These are phyloP conservation scores for Yamadazyma oceani DNA, from an alignment of 1,139 yeast genomes.

Conservation along the genomic window DNA sequence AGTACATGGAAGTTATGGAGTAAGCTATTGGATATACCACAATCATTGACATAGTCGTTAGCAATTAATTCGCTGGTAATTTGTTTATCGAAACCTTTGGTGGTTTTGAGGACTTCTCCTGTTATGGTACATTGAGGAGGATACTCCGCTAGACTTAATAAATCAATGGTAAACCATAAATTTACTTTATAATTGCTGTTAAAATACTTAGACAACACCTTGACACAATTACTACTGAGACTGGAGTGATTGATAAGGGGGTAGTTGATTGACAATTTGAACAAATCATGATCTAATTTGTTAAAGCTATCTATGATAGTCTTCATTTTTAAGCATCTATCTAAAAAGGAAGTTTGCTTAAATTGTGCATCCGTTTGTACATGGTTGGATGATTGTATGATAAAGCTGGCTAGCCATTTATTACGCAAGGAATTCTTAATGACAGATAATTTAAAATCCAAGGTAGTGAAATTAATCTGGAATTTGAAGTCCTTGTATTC, in stretches of 20 bases:
- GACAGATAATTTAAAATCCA: conserved; percentile 4
- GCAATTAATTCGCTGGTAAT: conserved; percentile 1
- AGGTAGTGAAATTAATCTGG: conserved; percentile 4
- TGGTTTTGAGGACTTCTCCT: not conserved
- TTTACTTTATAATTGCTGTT: conserved; percentile 1
- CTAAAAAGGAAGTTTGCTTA: conserved; percentile 1
- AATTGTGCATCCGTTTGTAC: not conserved
- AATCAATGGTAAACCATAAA: not conserved
- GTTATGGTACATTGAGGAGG: not conserved
- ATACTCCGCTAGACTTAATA: not conserved
- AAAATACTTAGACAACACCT: conserved; percentile 15
- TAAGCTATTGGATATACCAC: not conserved
- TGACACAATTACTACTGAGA: conserved; percentile 3
- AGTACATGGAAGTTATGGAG: not conserved
- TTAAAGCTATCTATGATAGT: conserved; percentile 16
- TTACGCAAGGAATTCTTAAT: conserved; percentile 11
- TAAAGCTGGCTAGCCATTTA: conserved; percentile 10
- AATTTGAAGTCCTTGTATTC: conserved; percentile 12
- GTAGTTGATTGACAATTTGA: conserved; percentile 27
- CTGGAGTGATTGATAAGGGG: conserved; percentile 21
- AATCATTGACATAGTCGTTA: not conserved
- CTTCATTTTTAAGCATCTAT: conserved; percentile 20
- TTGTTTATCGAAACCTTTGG: not conserved
- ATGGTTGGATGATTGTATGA: conserved; percentile 5
- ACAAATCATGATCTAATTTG: conserved; percentile 28